Conservation (phyloP, 768 basidiomycete species). For the Macrocybe gigantea region DNA sequence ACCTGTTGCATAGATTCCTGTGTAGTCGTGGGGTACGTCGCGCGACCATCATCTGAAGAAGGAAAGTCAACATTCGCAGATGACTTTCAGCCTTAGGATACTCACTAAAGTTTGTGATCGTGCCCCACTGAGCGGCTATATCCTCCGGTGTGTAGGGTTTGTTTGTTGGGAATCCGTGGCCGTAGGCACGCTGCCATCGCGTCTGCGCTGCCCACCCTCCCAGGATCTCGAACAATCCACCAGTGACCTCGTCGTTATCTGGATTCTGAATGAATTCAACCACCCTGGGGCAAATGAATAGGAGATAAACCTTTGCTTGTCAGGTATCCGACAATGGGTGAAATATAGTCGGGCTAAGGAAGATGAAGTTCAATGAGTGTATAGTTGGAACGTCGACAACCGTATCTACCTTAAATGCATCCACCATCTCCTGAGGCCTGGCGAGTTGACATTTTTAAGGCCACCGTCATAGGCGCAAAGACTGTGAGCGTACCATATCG, state of each 20-base stretch:
- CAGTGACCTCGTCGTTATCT: constrained; percentile 71
- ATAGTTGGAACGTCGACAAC: neutral
- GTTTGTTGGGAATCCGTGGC: constrained; percentile 82
- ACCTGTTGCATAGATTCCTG: constrained; percentile 77
- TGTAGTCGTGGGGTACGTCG: constrained; percentile 73
- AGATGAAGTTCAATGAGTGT: neutral
- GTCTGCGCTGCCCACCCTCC: constrained; percentile 93
- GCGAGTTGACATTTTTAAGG: neutral
- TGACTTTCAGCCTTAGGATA: constrained; percentile 4
- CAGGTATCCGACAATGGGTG: constrained; percentile 89
- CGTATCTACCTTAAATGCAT: constrained; percentile 71
- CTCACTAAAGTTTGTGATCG: constrained; percentile 81
- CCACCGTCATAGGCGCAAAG: neutral
- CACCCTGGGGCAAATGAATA: neutral
- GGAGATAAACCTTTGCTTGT: constrained; percentile 54
- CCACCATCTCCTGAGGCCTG: constrained; percentile 80
- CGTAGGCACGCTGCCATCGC: constrained; percentile 89
- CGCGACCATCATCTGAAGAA: constrained; percentile 63
- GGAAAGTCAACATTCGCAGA: neutral
- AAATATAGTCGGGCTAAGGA: constrained; percentile 78
- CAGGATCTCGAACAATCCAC: constrained; percentile 76
- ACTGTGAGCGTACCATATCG: constrained; percentile 51
- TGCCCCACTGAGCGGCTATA: constrained; percentile 71
- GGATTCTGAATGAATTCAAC: neutral
- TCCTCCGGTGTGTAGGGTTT: constrained; percentile 74